Percentiles rank a stretch among this genome's conserved stretches.
Evolutionary conservation across 257 asterid species (phyloP).

Genomic region (Ajuga chamaepitys): DNA sequence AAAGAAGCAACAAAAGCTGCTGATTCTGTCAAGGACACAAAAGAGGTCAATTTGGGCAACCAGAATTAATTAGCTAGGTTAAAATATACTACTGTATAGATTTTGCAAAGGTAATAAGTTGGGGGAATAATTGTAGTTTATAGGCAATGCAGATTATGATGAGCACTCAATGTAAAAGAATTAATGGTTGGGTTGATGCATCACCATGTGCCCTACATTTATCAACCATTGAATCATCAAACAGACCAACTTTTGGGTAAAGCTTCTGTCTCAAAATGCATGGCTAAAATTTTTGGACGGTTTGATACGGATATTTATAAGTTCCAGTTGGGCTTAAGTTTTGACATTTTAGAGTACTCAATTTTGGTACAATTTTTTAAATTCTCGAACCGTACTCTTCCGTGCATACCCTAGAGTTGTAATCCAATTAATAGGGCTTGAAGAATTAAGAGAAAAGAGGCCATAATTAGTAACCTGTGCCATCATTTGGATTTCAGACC

Average conservation of each 20-base stretch:
- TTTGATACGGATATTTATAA: no score
- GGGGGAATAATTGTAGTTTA: conserved; percentile 40
- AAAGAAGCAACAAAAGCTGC: no score
- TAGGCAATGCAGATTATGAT: conserved; percentile 54
- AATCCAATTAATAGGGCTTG: conserved; percentile 18
- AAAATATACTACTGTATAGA: no score
- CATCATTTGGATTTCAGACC: conserved; percentile 53
- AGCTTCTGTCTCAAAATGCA: conserved; percentile 28
- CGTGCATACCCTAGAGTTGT: no score
- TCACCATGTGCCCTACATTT: conserved; percentile 49
- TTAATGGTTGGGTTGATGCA: conserved; percentile 23
- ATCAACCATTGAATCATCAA: conserved; percentile 43
- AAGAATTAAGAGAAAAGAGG: conserved; percentile 21
- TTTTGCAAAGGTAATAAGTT: background rate
- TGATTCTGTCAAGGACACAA: no score
- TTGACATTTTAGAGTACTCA: no score
- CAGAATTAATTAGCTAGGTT: no score
- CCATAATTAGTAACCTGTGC: conserved; percentile 41
- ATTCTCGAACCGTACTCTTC: no score
- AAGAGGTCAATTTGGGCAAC: no score
- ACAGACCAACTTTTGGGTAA: conserved; percentile 18
- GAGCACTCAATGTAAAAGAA: conserved; percentile 36
- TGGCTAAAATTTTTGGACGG: no score
- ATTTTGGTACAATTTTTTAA: no score
- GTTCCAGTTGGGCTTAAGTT: no score